Base-by-base conservation (phyloP, 306 rosid genomes). In the Dalbergia cultrata region DNA sequence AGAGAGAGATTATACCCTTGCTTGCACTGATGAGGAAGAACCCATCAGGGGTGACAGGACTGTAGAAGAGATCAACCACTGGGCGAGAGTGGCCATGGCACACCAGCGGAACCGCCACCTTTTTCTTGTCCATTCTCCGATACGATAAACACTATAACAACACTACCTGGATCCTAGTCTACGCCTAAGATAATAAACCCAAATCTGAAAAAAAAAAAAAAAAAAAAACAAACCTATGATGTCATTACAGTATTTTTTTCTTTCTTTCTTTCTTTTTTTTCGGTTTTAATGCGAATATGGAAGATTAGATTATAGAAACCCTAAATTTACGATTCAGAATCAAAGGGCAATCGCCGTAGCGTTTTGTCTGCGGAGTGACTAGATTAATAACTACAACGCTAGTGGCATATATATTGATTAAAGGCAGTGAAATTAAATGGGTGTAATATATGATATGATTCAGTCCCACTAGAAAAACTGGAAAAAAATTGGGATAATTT, bases 51-150 rank as follows among this genome's bases (percentile, higher is more conserved):
- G 98, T 94, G 71, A 92, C 82, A 14, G 97, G 97, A 81, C 98
- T 94, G 86, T 94, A 94, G 79, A 83, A 94, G 74, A 94, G 92
- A 90, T 94, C 98, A 44, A 94, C 98, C 47, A 94, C 98, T 3
- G 98, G 98, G 50, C 98, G 93, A 70, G 98, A 94, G 84, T 94
- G 97, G 7, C 98, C 98, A 70, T 90, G 98, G 82, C 98, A 94
- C 19, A 92, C 96, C 17, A 94, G 93, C 12, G 98, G 98, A 63
- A 90, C 81, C n/a, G 88, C 85, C 81, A 90, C 86, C 84, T 68
- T 92, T 85, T 94, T 94, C 96, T 92, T 94, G 37, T 94, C 98
- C 98, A 94, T 89, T 67, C 43, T 70, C 73, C 7, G 54, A 70
- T 58, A 77, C 72, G 76, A 52, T 39, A 33, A 67, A 60, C 1